These are phyloP conservation scores for Lanzia echinophila DNA, from an alignment of 2,329 filamentous ascomycete genomes.

Conservation along the genomic window DNA sequence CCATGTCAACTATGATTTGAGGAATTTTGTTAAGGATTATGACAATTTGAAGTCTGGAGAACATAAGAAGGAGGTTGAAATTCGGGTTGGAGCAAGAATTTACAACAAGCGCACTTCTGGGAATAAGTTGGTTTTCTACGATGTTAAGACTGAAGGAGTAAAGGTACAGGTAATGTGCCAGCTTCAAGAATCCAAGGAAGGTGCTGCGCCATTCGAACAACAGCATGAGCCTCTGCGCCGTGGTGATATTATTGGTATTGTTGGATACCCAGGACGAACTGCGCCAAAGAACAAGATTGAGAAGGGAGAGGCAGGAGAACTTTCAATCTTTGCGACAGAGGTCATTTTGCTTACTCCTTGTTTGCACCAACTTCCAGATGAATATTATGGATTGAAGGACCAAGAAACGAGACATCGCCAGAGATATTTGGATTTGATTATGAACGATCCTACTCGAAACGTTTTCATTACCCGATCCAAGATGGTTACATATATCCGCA, in stretches of 20 bases:
- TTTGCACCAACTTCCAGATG: constrained; percentile 81
- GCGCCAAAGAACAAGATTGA: constrained; percentile 83
- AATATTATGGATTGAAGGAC: constrained; percentile 93
- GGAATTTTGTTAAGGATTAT: constrained; percentile 73
- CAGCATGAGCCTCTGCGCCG: constrained; percentile 86
- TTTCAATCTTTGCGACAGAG: constrained; percentile 88
- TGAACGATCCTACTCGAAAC: constrained; percentile 77
- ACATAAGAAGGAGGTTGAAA: constrained; percentile 63
- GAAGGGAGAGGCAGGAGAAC: constrained; percentile 74
- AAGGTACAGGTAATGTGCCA: constrained; percentile 92
- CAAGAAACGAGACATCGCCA: constrained; percentile 89
- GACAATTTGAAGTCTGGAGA: constrained; percentile 83
- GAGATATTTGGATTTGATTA: constrained; percentile 91
- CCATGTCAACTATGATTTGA: constrained; percentile 74
- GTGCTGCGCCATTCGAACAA: constrained; percentile 63
- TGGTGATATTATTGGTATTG: constrained; percentile 87
- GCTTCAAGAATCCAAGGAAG: constrained; percentile 66
- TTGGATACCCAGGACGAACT: constrained; percentile 78
- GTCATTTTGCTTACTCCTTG: constrained; percentile 83
- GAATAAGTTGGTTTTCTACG: constrained; percentile 86
- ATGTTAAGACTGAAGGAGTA: constrained; percentile 67
- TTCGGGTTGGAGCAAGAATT: constrained; percentile 78
- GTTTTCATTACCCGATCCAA: constrained; percentile 80
- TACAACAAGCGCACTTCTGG: constrained; percentile 81
- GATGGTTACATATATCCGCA: constrained; percentile 80